Evolutionary conservation across 768 basidiomycete species (phyloP), one percentile per base, ranked within the genome.

Genomic region (Serendipita sp.): DNA sequence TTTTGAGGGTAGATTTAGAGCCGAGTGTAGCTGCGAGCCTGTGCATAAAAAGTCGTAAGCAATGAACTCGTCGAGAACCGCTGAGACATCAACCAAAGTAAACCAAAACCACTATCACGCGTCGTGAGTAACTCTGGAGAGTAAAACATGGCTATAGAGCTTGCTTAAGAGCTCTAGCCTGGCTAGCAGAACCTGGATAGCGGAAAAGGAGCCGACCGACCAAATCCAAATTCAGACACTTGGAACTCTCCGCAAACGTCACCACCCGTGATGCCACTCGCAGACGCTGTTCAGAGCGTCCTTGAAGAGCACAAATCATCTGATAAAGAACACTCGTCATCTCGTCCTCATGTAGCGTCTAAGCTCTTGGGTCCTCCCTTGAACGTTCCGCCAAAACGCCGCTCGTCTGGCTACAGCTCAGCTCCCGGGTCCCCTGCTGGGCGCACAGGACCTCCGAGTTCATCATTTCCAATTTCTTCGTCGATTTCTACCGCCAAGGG

Each of bases 21-120:
- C 92, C 92, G 28, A 94, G 77, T 1, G 92, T 95, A 1, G 92
- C 91, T 5, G 90, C 90, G 28, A 95, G 83, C 92, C 92, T 95
- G 66, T 35, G 58, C 32, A 18, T 44, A 23, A 34, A 67, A 66
- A 34, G 11, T 23, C 23, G 23, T 65, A 64, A 23, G 44, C 3
- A 18, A 35, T 23, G 60, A 23, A 23, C 23, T 23, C 28, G n/a
- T 10, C 45, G 11, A 54, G 15, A 15, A 34, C 34, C 30, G 45
- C 48, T 8, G 44, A 7, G 13, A 23, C n/a, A 15, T 23, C 10
- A 72, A 89, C 90, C 90, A 92, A 18, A 91, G 78, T n/a, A 92
- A 81, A 65, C 91, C 92, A 70, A 89, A 92, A 13, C 91, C 89
- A 68, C 86, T 90, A 69, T 94, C 90, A 66, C 91, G 79, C 69